Percentiles rank a stretch among this genome's conserved stretches.
phyloP scores from a whole-genome alignment of 2,329 filamentous ascomycete genomes.

The Aspergillaceae sp. region DNA sequence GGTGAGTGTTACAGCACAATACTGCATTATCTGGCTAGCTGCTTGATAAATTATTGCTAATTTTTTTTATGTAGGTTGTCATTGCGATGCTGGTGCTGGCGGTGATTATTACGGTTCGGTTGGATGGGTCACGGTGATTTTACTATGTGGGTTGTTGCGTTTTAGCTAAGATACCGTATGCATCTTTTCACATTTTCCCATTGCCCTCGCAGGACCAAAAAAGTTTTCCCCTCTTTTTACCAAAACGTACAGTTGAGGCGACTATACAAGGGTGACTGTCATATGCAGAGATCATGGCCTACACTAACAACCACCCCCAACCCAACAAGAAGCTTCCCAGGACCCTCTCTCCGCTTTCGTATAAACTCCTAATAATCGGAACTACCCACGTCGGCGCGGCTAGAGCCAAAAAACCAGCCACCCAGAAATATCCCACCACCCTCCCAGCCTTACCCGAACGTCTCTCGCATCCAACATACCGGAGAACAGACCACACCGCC shows the following conservation, averaged over 20 bases:
- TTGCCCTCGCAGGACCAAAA: too few species aligned
- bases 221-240: too few species aligned
- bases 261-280: too few species aligned
- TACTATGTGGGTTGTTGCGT: background rate
- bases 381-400: conserved; percentile 12
- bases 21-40: too few species aligned
- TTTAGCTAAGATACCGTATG: background rate
- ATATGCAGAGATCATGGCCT: background rate
- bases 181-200: background rate
- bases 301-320: background rate
- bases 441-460: background rate
- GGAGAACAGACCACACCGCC: background rate
- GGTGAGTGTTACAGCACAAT: conserved; percentile 33
- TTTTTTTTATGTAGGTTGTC: conserved; percentile 5
- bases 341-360: conserved; percentile 7
- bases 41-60: background rate
- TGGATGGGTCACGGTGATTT: conserved; percentile 1
- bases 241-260: too few species aligned
- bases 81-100: conserved; percentile 10
- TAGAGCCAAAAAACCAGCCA: conserved; percentile 9
- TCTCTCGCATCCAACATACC: background rate
- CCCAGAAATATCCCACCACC: conserved; percentile 11
- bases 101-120: conserved; percentile 6
- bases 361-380: conserved; percentile 10
- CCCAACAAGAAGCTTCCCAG: conserved; percentile 9